Evolutionary conservation across 108 stramenopile genomes (phyloP).

Genomic region (Cyclotella sp.): DNA sequence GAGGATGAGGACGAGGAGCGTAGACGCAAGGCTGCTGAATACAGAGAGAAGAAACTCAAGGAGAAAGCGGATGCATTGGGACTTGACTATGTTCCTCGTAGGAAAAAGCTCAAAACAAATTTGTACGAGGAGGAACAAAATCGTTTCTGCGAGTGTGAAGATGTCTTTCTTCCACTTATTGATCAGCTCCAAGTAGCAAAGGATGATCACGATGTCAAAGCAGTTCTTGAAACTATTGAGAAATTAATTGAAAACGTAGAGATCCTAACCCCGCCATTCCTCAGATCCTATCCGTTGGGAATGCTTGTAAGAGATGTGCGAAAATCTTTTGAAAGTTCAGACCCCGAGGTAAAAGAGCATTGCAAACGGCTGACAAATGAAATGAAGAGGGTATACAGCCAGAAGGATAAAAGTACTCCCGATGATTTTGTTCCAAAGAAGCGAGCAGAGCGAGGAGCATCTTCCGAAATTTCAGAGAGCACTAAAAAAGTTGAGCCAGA

Average conservation of each 20-base stretch:
- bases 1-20: constrained; percentile 41
- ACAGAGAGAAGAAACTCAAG: constrained; percentile 23
- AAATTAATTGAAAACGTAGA: constrained; percentile 38
- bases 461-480: constrained; percentile 12
- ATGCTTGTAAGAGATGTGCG: constrained; percentile 52
- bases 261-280: constrained; percentile 55
- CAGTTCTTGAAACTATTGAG: constrained; percentile 33
- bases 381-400: constrained; percentile 55
- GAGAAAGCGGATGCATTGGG: constrained; percentile 29
- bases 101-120: constrained; percentile 23
- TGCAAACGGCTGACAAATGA: constrained; percentile 53
- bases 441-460: constrained; percentile 15
- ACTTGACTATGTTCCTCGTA: constrained; percentile 23
- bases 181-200: constrained; percentile 40
- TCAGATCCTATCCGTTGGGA: constrained; percentile 48
- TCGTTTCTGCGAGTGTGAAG: constrained; percentile 52
- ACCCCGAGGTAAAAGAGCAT: constrained; percentile 44
- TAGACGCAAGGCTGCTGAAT: constrained; percentile 8
- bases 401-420: constrained; percentile 45
- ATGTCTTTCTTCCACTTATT: constrained; percentile 53
- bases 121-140: constrained; percentile 25
- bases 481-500: constrained; percentile 12
- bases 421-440: constrained; percentile 57
- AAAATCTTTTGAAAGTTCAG: constrained; percentile 45
- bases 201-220: constrained; percentile 32